Base-by-base conservation (phyloP, 2,329 filamentous ascomycete genomes). In the Aspergillus arachidicola region DNA sequence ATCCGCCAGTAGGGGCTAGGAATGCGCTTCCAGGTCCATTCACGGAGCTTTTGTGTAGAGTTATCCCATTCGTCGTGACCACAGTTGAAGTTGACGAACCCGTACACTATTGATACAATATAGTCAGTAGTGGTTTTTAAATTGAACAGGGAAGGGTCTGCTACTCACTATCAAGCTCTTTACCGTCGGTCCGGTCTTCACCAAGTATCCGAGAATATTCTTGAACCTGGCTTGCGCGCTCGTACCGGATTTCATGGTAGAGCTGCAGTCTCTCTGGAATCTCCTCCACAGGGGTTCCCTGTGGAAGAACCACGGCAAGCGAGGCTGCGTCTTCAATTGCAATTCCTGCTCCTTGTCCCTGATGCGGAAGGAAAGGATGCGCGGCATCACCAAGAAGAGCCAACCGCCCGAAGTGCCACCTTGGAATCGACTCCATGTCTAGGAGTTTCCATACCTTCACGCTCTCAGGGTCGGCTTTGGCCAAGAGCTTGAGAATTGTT, bases 301-400 rank as follows among this genome's bases (percentile, higher is more conserved):
- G 64, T 0, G 83, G 82, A 0, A 91, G 76, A 0, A 91, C 76
- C 1, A 83, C 82, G 0, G 81, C 82, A 0, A 91, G 72, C 0
- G 86, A 81, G 0, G 82, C 85, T 0, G 84, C 87, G 64, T 91
- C 89, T 71, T 91, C 88, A 32, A 91, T 89, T 0, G 89, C 88
- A 48, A 84, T 77, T 1, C 76, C 86, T 6, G 83, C 88, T 4
- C 87, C 87, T 73, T 89, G 86, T 0, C 83, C 86, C 75, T 87
- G 85, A 64, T 86, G 83, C 28, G 87, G 88, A 0, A 87, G 78
- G 66, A 90, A 89, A 0, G 88, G 87, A 70, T 91, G 89, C 0
- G 87, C 88, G 0, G 88, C 87, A 68, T 91, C 88, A 0, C 89
- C 89, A 0, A 91, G 74, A 0, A 90, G 73, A 1, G 81, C 86